Percentiles rank a stretch among this genome's conserved stretches.
phyloP scores from a whole-genome alignment of 352 stramenopile species.

The Aphanomyces cochlioides region DNA sequence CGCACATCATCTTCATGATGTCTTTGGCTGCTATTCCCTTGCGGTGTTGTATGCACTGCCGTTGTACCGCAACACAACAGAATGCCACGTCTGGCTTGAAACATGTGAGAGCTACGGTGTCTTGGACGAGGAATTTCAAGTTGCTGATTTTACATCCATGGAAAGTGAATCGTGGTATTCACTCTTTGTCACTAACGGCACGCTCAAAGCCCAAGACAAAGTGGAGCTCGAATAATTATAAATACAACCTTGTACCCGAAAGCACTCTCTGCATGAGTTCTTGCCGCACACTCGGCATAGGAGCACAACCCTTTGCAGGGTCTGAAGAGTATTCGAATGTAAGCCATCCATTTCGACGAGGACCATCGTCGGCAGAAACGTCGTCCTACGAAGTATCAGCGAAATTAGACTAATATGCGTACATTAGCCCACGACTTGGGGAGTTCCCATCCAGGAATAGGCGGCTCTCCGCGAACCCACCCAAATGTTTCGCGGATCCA shows the following conservation, averaged over 20 bases:
- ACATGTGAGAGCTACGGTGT: constrained; percentile 75
- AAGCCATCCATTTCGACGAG: constrained; percentile 62
- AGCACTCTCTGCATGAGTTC: constrained; percentile 55
- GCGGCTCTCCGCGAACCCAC: constrained; percentile 43
- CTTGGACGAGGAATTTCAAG: constrained; percentile 69
- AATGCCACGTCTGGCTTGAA: constrained; percentile 71
- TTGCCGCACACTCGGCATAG: constrained; percentile 53
- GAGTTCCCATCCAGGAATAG: constrained; percentile 75
- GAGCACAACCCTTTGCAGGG: constrained; percentile 56
- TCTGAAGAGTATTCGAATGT: constrained; percentile 74
- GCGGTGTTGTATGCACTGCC: constrained; percentile 58
- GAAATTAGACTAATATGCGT: background rate
- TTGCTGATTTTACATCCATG: constrained; percentile 53
- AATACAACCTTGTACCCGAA: constrained; percentile 65
- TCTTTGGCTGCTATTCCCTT: constrained; percentile 72
- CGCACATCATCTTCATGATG: constrained; percentile 79
- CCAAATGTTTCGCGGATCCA: constrained; percentile 80
- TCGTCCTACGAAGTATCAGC: constrained; percentile 39
- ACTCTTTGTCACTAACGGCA: constrained; percentile 37
- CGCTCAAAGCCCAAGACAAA: constrained; percentile 12
- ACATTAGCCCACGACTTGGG: constrained; percentile 72
- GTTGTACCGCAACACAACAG: constrained; percentile 54
- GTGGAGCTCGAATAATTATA: constrained; percentile 14
- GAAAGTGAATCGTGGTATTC: constrained; percentile 55
- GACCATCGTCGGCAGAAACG: constrained; percentile 49